Base-by-base conservation (phyloP, 768 basidiomycete genomes). In the Ramaria rubella region DNA sequence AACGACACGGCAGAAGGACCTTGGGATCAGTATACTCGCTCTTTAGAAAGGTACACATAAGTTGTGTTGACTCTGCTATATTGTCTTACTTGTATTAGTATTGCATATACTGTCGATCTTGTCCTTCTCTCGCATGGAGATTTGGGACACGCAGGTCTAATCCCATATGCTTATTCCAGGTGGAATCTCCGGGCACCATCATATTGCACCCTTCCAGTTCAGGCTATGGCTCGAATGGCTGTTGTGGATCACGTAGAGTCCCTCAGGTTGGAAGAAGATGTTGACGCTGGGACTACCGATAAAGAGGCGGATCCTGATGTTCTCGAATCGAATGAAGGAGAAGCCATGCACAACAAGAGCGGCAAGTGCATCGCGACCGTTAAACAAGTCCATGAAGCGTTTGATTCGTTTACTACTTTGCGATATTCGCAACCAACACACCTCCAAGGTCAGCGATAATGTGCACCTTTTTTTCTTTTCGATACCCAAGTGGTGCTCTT, bases 371-470 rank as follows among this genome's bases (percentile, higher is more conserved):
- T 96, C 58, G 80, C 92, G 5, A 91, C 88, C 14, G 71, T 80
- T 3, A 82, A 85, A 46, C 89, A 97, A 72, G 86, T 99, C 9
- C 86, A 92, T 64, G 90, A 93, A 58, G 91, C 95, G 3, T 97
- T 97, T 68, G 89, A 94, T 61, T 83, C 83, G 4, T 80, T 98
- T 61, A 96, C 89, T 64, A 90, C 93, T 1, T 79, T 98, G 61
- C 81, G 94, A 54, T 98, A 95, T 68, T 94, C 93, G 8, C 94
- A 97, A 62, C 95, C 95, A 3, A 89, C 91, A 5, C 94, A 95
- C 72, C 78, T 99, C 29, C 88, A 91, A 77, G 94, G 94, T 91
- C 42, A 64, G 68, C 75, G n/a, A n/a, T 68, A 17, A 14, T 51
- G 7, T 33, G 48, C 40, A 40, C 17, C 49, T 23, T n/a, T 24